Evolutionary conservation across 306 rosid genomes (phyloP), one percentile per base, ranked within the genome.

Genomic region (Betula pendula): DNA sequence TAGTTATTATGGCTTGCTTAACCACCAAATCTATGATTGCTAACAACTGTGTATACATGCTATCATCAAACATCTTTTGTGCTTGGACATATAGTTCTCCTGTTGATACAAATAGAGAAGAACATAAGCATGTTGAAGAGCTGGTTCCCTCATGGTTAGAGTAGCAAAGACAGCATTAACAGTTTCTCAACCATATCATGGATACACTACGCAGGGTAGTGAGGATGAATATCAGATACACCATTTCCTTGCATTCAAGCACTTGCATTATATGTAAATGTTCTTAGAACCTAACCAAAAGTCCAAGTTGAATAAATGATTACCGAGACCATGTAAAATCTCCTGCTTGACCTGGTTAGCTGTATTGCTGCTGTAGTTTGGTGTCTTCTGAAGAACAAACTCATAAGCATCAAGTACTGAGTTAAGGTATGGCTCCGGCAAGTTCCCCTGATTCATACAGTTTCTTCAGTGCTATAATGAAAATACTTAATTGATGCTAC

Each of bases 1-100:
- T 87, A 42, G 80, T 79, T 43, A 83, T 29, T 77, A 89, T 71
- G 83, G 92, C 86, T 83, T 92, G 90, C 87, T 92, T 90, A 87
- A 92, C 83, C 59, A 88, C 90, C 88, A 88, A 80, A 80, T 80
- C 79, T 75, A 94, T 75, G 77, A 92, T 83, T 75, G 89, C 87
- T 74, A 92, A 76, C 83, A 92, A 72, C 76, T 84, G 96, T 58
- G 83, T 85, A 69, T 94, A 94, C 89, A 94, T 77, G 53, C 67
- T 80, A 79, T 85, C 88, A 70, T 83, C 88, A 84, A 94, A 92
- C 86, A 91, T 84, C 83, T 82, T 87, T 83, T 90, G 90, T 75
- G 96, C 96, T 84, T 94, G 98, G 74, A 88, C 89, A 73, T 92
- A 90, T 55, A 92, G 84, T 84, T 94, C 98, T 68, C 98, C 98